Percentiles rank a stretch among this genome's conserved stretches.
Conservation (phyloP, 768 basidiomycete genomes). For the Hemileccinum rubropunctum region DNA sequence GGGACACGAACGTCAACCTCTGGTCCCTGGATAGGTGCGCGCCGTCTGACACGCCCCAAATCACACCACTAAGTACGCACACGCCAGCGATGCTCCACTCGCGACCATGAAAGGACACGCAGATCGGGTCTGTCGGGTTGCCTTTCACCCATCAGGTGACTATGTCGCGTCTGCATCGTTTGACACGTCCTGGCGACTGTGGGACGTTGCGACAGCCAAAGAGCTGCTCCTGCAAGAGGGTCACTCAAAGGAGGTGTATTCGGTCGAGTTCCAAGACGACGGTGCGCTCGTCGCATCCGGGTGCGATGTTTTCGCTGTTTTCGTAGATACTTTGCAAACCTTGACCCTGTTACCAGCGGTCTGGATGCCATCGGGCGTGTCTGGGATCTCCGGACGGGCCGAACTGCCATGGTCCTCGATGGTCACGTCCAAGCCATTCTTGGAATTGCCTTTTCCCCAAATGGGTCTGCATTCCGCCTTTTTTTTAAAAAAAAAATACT, state of each 20-base stretch:
- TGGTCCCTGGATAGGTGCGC: conserved; percentile 85
- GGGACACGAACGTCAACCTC: conserved; percentile 79
- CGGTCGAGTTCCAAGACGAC: conserved; percentile 94
- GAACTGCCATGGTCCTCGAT: conserved; percentile 97
- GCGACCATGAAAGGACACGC: conserved; percentile 85
- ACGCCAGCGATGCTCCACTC: conserved; percentile 75
- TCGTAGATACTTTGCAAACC: not conserved
- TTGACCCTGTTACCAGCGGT: conserved; percentile 51
- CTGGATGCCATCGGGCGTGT: conserved; percentile 96
- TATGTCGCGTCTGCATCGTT: conserved; percentile 95
- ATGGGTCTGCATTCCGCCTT: conserved; percentile 62
- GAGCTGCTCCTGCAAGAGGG: conserved; percentile 93
- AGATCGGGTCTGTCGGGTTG: conserved; percentile 88
- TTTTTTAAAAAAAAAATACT: not conserved
- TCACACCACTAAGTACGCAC: conserved; percentile 4
- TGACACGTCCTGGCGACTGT: conserved; percentile 95
- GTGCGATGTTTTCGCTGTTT: conserved; percentile 36
- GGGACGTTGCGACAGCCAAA: conserved; percentile 83
- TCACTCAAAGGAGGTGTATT: conserved; percentile 94
- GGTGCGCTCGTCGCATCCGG: conserved; percentile 92
- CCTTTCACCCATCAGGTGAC: conserved; percentile 93
- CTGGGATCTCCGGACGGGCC: conserved; percentile 94
- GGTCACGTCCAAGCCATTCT: conserved; percentile 95
- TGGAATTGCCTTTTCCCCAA: conserved; percentile 89
- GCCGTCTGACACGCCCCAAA: not conserved